Base-by-base conservation (phyloP, 306 rosid genomes). In the Pterocarpus santalinus region DNA sequence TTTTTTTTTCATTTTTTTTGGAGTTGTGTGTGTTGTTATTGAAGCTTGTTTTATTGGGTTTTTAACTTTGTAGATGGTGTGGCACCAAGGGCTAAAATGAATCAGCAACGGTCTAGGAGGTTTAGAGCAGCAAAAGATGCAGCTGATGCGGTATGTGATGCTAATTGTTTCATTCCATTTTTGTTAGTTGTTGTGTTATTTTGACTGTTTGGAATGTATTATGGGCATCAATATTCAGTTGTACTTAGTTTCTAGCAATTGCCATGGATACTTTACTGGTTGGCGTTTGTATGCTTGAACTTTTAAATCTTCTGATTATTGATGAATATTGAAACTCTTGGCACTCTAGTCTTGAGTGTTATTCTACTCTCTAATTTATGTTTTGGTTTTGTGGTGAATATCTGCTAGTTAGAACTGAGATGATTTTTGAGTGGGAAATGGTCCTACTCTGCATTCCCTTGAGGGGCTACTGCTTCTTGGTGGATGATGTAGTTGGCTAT, bases 71-170 rank as follows among this genome's bases (percentile, higher is more conserved):
- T 85, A 96, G 99, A 96, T 81, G 99, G 99, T 80, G 99, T 96
- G 89, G 99, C 99, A 56, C 99, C 99, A 2, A 90, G 99, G 91
- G 99, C 99, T n/a, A 96, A 96, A 83, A 96, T 96, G 99, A 96
- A 93, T 78, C 99, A 96, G 76, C 99, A 93, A 49, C 81, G 99
- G 49, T 93, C 98, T 73, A 90, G 99, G 76, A 92, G 99, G 64
- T 96, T 96, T 86, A 90, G 97, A 85, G 85, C 99, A 49, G 97
- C 98, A 11, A 96, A 96, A 89, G 99, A 96, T 80, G 98, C 99
- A 56, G 68, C 92, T 65, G 98, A 92, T 30, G 89, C 98, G 84
- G 98, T 96, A 88, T 68, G 94, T 87, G 64, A 63, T 81, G 49
- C 69, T 77, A 28, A 56, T 55, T 81, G 52, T 60, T 89, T 83